Evolutionary conservation across 148 eudicot genomes (phyloP), one percentile per base, ranked within the genome.

Genomic region (Chenopodium berlandieri): DNA sequence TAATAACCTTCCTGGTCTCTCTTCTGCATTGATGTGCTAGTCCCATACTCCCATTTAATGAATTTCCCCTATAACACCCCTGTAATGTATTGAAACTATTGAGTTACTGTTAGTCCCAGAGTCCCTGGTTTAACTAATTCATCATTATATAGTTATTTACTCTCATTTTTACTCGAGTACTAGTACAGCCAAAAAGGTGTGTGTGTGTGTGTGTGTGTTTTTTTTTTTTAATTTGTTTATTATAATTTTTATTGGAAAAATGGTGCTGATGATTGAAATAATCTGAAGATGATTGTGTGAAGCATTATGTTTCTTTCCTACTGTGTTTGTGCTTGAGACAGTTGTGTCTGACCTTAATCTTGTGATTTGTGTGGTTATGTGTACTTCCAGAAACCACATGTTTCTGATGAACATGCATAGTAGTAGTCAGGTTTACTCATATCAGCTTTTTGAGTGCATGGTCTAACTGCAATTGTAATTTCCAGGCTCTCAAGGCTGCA

Each of bases 401-500:
- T 74, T 77, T 78, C 27, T 83, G 79, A 73, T 83, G 78, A 34
- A 79, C 79, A 34, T 83, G 78, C 82, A 73, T 73, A 80, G 34
- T 78, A 30, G 25, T 73, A 77, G 80, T 27, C 40, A 50, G 14
- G 27, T 40, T 27, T 78, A 44, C 74, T 22, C 73, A 46, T 70
- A 17, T 69, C 76, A 76, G 65, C 69, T 37, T 30, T 83, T 56
- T 79, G 44, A 82, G 68, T 32, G 76, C 75, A 82, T 47, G 30
- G 31, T 77, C 76, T 63, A 58, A 74, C 60, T 78, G 78, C 47
- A 64, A 48, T 77, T 79, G 76, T 77, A 65, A 78, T 78, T 81
- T 25, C 68, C 90, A 94, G 98, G 95, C 88, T 75, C 86, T 89
- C 77, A 82, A 86, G 86, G 86, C 83, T 85, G 98, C 98, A 62